Conservation (phyloP, 306 rosid genomes). For the Fragaria vesca region DNA sequence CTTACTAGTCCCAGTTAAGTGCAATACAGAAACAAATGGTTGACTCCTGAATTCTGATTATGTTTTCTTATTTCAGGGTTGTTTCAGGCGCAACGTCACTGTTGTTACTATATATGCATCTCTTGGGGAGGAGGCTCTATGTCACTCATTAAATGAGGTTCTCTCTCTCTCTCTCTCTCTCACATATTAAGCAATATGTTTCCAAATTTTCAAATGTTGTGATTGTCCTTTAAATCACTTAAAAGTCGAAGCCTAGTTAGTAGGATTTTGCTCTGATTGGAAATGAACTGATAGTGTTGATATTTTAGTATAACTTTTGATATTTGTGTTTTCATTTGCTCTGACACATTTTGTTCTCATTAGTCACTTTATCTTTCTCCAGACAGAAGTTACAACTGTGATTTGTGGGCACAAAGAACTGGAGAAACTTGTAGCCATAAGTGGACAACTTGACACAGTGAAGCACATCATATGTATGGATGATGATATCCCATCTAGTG, state of each 20-base stretch:
- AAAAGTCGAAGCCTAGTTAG: constrained; percentile 4
- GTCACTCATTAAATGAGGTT: constrained; percentile 93
- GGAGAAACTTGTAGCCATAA: constrained; percentile 55
- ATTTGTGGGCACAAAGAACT: constrained; percentile 88
- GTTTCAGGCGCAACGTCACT: constrained; percentile 87
- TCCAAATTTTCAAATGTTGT: constrained; percentile 3
- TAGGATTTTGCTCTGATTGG: neutral
- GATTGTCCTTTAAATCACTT: neutral
- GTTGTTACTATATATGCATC: constrained; percentile 96
- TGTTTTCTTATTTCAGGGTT: constrained; percentile 51
- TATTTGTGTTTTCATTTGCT: neutral
- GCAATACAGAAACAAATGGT: neutral
- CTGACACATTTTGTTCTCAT: constrained; percentile 1
- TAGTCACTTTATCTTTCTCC: constrained; percentile 32
- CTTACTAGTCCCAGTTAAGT: neutral
- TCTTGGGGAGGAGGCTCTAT: constrained; percentile 89
- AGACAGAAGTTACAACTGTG: constrained; percentile 92
- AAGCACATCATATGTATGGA: constrained; percentile 82
- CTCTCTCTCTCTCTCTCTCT: constrained; percentile 31
- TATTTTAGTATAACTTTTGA: neutral
- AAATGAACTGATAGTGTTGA: constrained; percentile 1
- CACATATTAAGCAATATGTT: neutral
- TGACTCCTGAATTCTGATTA: neutral
- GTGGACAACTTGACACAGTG: constrained; percentile 80
- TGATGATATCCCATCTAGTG: constrained; percentile 53